Conservation (phyloP, 2,329 filamentous ascomycete species). For the Aureobasidium sp. region DNA sequence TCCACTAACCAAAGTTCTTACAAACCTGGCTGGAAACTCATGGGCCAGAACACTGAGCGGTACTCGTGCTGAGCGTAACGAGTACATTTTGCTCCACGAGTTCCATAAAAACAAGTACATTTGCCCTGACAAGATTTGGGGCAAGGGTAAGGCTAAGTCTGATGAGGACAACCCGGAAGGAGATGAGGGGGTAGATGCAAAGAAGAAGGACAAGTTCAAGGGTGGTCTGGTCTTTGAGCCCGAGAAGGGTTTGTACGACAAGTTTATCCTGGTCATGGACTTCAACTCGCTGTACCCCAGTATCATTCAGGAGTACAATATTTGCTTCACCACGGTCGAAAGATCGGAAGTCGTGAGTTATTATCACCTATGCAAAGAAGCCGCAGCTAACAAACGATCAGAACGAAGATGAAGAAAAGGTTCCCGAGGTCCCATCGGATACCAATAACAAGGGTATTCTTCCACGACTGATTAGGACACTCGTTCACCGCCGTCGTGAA, state of each 20-base stretch:
- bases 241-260: slow-evolving; percentile 95
- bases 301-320: slow-evolving; percentile 99
- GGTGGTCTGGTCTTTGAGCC: slow-evolving; percentile 97
- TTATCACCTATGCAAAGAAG: too few relatives aligned
- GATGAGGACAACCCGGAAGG: slow-evolving; percentile 64
- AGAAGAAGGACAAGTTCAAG: slow-evolving; percentile 99
- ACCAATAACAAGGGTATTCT: slow-evolving; percentile 77
- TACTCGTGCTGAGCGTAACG: slow-evolving; percentile 93
- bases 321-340: slow-evolving; percentile 97
- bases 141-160: slow-evolving; percentile 62
- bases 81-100: slow-evolving; percentile 97
- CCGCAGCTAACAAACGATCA: not conserved
- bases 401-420: slow-evolving; percentile 71
- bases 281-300: slow-evolving; percentile 98
- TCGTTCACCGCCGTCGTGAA: slow-evolving; percentile 79
- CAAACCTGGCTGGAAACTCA: slow-evolving; percentile 93
- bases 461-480: slow-evolving; percentile 80
- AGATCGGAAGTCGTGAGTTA: slow-evolving; percentile 49
- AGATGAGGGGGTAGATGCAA: slow-evolving; percentile 58
- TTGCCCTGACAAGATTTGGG: slow-evolving; percentile 86
- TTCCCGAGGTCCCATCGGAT: slow-evolving; percentile 71
- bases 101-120: slow-evolving; percentile 97
- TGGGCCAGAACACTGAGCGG: slow-evolving; percentile 95
- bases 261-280: slow-evolving; percentile 98
- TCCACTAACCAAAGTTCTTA: slow-evolving; percentile 87